Evolutionary conservation across 2,329 filamentous ascomycete species (phyloP), one percentile per base, ranked within the genome.

Genomic region (Cladophialophora psammophila): DNA sequence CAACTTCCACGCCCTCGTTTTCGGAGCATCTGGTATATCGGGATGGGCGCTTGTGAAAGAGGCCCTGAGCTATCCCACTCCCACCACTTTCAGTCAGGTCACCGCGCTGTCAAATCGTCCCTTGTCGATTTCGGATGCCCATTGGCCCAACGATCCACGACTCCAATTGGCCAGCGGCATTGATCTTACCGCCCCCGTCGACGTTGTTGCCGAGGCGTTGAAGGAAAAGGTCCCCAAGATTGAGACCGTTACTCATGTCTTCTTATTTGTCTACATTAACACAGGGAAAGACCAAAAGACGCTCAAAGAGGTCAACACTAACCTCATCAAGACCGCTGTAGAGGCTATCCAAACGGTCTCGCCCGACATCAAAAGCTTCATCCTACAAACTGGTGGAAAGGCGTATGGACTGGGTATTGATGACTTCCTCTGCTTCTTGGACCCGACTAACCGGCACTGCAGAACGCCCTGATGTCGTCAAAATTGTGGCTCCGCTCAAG

Each of bases 21-120:
- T 81, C 55, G 81, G 81, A 36, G 77, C 77, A 53, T 79, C 78
- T 9, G 80, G 81, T 8, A 79, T 83, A 42, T 77, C 75, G 56
- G 80, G 80, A 52, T 83, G 80, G 81, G 77, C 79, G 6, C 75
- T 81, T 40, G 75, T 80, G 18, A 80, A 82, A 63, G 75, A 80
- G 56, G 70, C 81, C 3, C 69, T 78, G 6, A 70, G 75, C 52
- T 82, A 81, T 66, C 80, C 80, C 6, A 63, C 70, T 7, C 54
- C 74, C 26, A 73, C 73, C 6, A 71, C 71, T 5, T 82, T 80
- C 74, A 66, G 67, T 15, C 75, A 74, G 35, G 75, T 81, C 15
- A 81, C 80, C 13, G 81, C 78, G 0, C 69, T 82, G n/a, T 78
- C 78, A 7, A 81, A 81, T 57, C 76, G 80, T 7, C 76, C 79